Percentiles rank a stretch among this genome's conserved stretches.
Conservation (phyloP, 1,284 basidiomycete genomes). For the Cystobasidiaceae sp. region DNA sequence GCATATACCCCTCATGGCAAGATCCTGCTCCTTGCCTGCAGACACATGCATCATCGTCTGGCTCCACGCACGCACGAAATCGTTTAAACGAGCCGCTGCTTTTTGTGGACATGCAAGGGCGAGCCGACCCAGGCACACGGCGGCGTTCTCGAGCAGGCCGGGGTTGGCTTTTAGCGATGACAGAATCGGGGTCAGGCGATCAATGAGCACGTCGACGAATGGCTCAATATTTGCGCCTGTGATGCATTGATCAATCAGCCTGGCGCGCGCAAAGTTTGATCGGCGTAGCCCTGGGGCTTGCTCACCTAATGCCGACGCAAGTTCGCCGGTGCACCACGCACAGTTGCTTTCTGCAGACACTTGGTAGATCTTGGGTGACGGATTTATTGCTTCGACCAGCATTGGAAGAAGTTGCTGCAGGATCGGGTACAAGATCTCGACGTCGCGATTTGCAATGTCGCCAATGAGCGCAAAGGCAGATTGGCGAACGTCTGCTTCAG, state of each 20-base stretch:
- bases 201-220: constrained; percentile 80
- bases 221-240: constrained; percentile 63
- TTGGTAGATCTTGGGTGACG: constrained; percentile 83
- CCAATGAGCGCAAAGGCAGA: constrained; percentile 95
- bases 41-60: constrained; percentile 79
- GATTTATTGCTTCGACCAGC: constrained; percentile 81
- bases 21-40: constrained; percentile 99
- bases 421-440: constrained; percentile 72
- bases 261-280: too few relatives aligned
- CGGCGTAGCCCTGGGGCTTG: too few relatives aligned
- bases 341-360: constrained; percentile 98
- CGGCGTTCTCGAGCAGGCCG: constrained; percentile 93
- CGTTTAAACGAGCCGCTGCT: constrained; percentile 81
- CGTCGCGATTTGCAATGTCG: constrained; percentile 94
- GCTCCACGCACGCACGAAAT: constrained; percentile 85
- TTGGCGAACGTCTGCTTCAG: constrained; percentile 89
- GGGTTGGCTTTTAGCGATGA: constrained; percentile 84
- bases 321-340: constrained; percentile 99
- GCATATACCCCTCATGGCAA: constrained; percentile 93
- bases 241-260: not conserved
- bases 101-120: constrained; percentile 83
- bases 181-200: constrained; percentile 84
- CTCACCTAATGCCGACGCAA: constrained; percentile 54
- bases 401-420: constrained; percentile 84
- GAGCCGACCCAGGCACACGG: constrained; percentile 93